These are phyloP conservation scores for Neurospora sp. DNA, from an alignment of 495 filamentous ascomycete genomes.

Conservation along the genomic window DNA sequence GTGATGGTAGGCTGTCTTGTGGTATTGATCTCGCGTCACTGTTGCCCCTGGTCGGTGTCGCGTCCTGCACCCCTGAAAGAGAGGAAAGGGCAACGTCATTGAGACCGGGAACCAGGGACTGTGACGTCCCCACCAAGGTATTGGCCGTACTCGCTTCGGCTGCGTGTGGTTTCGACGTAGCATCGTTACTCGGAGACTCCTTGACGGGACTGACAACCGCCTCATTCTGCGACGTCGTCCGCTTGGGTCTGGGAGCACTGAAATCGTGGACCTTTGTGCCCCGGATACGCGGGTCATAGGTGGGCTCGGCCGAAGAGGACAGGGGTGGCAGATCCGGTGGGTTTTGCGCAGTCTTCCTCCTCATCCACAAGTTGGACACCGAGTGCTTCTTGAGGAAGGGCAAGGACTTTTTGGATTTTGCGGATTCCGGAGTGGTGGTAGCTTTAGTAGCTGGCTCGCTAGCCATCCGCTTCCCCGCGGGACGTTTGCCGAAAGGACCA, in stretches of 20 bases:
- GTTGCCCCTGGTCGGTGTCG: neutral
- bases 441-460: conserved; percentile 42
- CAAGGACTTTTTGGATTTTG: conserved; percentile 41
- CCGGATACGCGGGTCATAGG: conserved; percentile 73
- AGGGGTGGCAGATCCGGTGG: conserved; percentile 38
- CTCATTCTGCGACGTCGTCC: conserved; percentile 29
- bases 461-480: conserved; percentile 24
- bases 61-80: neutral
- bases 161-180: neutral
- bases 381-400: conserved; percentile 42
- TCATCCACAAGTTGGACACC: conserved; percentile 33
- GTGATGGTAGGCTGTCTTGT: neutral
- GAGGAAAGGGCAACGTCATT: neutral
- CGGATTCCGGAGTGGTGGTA: conserved; percentile 44
- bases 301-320: conserved; percentile 32
- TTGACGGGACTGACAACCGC: neutral
- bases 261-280: conserved; percentile 87
- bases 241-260: conserved; percentile 63
- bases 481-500: conserved; percentile 15
- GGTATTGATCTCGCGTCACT: neutral
- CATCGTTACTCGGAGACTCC: neutral
- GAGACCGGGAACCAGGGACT: neutral
- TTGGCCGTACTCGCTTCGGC: neutral
- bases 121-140: neutral
- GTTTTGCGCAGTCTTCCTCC: conserved; percentile 33